Base-by-base conservation (phyloP, 2,329 filamentous ascomycete species). In the Aureobasidium namibiae region DNA sequence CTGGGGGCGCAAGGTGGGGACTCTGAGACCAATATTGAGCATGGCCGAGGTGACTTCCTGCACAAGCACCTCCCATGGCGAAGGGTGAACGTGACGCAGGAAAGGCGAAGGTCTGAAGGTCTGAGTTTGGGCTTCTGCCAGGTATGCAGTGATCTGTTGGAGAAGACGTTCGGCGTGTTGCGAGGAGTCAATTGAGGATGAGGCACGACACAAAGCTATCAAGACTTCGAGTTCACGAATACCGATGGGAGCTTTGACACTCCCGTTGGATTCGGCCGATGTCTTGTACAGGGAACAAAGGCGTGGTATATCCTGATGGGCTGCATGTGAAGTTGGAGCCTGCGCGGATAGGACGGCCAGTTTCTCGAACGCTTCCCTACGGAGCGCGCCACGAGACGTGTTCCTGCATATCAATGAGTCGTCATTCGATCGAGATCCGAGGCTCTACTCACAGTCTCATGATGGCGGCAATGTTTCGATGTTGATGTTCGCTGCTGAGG, bases 151-250 rank as follows among this genome's bases (percentile, higher is more conserved):
- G 41, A 99, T 77, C 65, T 95, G 91, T 34, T 81, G 79, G n/a
- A 86, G 82, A 39, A 99, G 82, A 67, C 85, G 87, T 67, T 89
- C 84, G 29, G 91, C 92, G 68, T 88, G 87, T 62, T 89, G 83
- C 42, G 77, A 73, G 46, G 84, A 85, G 56, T 85, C 80, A 26
- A 97, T 80, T 24, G 84, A 81, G 4, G 90, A 87, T 3, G 92
- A 90, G 56, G 92, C 90, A 75, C 92, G 92, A 78, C 92, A 97
- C 26, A 99, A 80, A 44, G 94, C 90, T 26, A 97, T 76, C 26
- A 99, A 81, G 56, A 95, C 89, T 72, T 99, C 92, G 65, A 96
- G 87, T 78, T 99, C 95, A 67, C 89, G 86, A 57, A 92, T 84
- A 56, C 86, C 73, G 71, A 77, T 78, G 1, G 71, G 72, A 18